Evolutionary conservation across 805 yeast species (phyloP), one percentile per base, ranked within the genome.

Genomic region (Sungouiella thailandica): DNA sequence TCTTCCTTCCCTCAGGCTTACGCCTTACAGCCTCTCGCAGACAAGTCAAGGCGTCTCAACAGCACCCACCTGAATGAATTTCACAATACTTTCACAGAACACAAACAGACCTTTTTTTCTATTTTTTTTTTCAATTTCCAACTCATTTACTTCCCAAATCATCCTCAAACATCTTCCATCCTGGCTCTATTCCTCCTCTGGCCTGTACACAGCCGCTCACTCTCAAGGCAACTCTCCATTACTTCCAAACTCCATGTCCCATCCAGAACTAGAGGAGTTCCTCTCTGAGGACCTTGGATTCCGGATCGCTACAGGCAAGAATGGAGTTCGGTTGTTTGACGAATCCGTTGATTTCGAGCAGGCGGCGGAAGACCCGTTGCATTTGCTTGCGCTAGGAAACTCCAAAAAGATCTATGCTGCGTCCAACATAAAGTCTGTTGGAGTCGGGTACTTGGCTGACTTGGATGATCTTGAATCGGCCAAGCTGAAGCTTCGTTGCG

Each of bases 251-350:
- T 19, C 22, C 22, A 35, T 35, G 39, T 12, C 32, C 22, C 29
- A 34, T 17, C 31, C 24, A 15, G 48, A 44, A 20, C 32, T 44
- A 5, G 43, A 39, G 17, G 50, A 46, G 32, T 20, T 28, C 5
- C 29, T 47, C 5, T 59, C 70, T 4, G 70, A 67, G 37, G 70
- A 67, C 42, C 58, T 66, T 38, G 76, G 76, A 5, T 72, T 70
- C 55, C 68, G 63, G 22, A 44, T 70, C 13, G 67, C 64, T n/a
- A 39, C 58, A 5, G 39, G 42, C 9, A 61, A 52, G 32, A 46
- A 55, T 11, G 74, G 70, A 2, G 28, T 41, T 14, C 31, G 23
- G n/a, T 39, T 53, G 2, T 47, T 51, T 17, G 42, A 42, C 37
- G 13, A 35, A 52, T 32, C 70, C 61, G 12, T 68, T 40, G 53